These are phyloP conservation scores for Musa acuminata DNA, from an alignment of 176 grass and related monocot genomes.

Conservation along the genomic window DNA sequence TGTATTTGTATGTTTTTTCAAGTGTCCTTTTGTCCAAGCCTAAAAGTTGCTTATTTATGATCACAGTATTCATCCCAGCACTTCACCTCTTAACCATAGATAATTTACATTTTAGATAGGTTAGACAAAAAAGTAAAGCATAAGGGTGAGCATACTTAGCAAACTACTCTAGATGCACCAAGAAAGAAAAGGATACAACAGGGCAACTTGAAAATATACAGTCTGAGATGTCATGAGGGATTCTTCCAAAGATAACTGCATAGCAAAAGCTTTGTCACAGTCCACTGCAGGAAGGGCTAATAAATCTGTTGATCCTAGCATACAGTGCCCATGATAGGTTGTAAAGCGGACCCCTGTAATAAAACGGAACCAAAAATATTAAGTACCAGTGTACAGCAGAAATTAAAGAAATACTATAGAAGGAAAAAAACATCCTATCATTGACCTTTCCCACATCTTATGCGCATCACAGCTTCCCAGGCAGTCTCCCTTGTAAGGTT, in stretches of 20 bases:
- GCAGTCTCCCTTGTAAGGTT: conserved; percentile 83
- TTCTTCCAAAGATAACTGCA: conserved; percentile 82
- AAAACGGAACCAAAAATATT: conserved; percentile 17
- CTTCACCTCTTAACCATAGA: not conserved
- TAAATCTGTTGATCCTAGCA: conserved; percentile 88
- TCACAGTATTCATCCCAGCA: no score
- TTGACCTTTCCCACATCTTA: conserved; percentile 96
- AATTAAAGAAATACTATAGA: not conserved
- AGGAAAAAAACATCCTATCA: not conserved
- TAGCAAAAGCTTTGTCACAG: conserved; percentile 83
- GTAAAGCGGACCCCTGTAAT: conserved; percentile 73
- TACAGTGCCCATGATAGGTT: conserved; percentile 93
- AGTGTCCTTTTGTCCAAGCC: not conserved
- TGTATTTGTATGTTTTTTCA: not conserved
- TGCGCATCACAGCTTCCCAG: conserved; percentile 97
- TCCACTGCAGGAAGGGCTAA: conserved; percentile 97
- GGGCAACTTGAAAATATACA: conserved; percentile 93
- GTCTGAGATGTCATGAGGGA: conserved; percentile 73
- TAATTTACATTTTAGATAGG: not conserved
- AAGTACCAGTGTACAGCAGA: not conserved
- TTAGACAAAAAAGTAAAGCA: not conserved
- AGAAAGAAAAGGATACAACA: conserved; percentile 65
- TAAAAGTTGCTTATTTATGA: no score
- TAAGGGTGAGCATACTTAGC: not conserved
- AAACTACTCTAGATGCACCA: not conserved